Percentiles rank a stretch among this genome's conserved stretches.
These are phyloP conservation scores for Bipolaris bicolor DNA, from an alignment of 2,329 filamentous ascomycete species.

Conservation along the genomic window DNA sequence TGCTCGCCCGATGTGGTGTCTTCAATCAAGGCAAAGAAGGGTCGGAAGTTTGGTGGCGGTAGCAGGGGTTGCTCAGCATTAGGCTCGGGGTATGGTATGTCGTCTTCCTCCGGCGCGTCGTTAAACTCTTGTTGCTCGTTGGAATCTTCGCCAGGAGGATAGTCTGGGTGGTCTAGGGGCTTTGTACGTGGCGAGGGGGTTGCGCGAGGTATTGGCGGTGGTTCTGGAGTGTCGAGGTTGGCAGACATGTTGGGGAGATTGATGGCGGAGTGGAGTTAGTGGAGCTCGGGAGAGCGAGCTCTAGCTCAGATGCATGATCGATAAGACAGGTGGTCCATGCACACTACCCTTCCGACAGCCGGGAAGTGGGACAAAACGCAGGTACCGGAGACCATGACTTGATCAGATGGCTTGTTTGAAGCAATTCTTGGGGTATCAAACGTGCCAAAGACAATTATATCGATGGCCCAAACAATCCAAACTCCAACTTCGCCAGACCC, in stretches of 20 bases:
- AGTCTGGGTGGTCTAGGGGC: slow-evolving; percentile 31
- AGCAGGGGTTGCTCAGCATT: slow-evolving; percentile 44
- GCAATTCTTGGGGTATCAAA: slow-evolving; percentile 33
- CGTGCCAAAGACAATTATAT: slow-evolving; percentile 23
- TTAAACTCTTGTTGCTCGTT: slow-evolving; percentile 28
- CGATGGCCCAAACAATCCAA: slow-evolving; percentile 3
- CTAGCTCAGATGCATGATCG: slow-evolving; percentile 26
- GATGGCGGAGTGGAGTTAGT: slow-evolving; percentile 26
- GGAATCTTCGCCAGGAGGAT: slow-evolving; percentile 29
- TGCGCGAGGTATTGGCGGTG: slow-evolving; percentile 23
- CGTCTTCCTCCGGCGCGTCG: slow-evolving; percentile 29
- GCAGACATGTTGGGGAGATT: slow-evolving; percentile 38
- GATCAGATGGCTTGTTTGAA: slow-evolving; percentile 2
- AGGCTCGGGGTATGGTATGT: slow-evolving; percentile 45
- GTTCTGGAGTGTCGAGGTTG: slow-evolving; percentile 26
- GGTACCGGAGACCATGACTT: background rate
- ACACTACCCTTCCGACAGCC: slow-evolving; percentile 19
- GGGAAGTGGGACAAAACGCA: background rate
- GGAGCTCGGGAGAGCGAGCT: slow-evolving; percentile 31
- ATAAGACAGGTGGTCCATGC: slow-evolving; percentile 32
- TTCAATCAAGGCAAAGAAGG: slow-evolving; percentile 85
- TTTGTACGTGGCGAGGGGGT: slow-evolving; percentile 37
- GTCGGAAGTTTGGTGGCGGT: slow-evolving; percentile 66
- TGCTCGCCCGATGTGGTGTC: slow-evolving; percentile 75
- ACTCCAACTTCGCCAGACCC: background rate